A percentile compares a stretch with the other conserved stretches of the same genome.
Conservation (phyloP, 257 asterid genomes). For the Solanum gracilifrons region DNA sequence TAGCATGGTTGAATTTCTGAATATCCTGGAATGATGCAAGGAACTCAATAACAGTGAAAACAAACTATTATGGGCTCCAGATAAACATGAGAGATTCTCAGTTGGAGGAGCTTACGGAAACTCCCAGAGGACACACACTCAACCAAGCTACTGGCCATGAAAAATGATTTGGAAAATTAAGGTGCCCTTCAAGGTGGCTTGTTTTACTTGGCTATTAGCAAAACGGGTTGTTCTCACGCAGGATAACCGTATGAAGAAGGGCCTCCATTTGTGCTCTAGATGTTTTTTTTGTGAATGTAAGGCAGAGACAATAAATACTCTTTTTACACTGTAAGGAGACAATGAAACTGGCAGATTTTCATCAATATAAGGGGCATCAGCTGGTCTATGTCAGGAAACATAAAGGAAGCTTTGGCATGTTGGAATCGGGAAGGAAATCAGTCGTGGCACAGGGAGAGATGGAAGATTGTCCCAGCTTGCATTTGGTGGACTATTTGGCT, state of each 20-base stretch:
- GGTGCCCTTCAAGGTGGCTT: not conserved
- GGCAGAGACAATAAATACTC: not conserved
- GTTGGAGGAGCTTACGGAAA: not conserved
- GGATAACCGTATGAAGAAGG: not conserved
- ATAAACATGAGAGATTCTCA: not conserved
- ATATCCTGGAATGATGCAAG: not conserved
- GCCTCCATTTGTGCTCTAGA: not conserved
- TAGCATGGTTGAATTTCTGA: not conserved
- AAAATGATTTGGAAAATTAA: not conserved
- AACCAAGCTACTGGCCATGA: not conserved
- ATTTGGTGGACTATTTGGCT: too few species aligned
- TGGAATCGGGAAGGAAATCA: not conserved
- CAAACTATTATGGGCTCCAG: not conserved
- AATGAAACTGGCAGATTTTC: not conserved
- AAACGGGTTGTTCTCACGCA: not conserved
- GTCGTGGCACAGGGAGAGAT: not conserved
- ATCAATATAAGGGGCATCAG: not conserved
- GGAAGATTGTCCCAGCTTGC: too few species aligned
- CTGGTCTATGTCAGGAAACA: not conserved
- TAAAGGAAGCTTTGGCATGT: too few species aligned
- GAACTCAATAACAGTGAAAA: not conserved
- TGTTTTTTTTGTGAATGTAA: not conserved
- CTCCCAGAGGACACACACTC: not conserved
- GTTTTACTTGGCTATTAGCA: not conserved
- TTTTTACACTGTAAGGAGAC: not conserved